These are phyloP conservation scores for Nyctanthes arbortristis DNA, from an alignment of 257 asterid genomes.

Conservation along the genomic window DNA sequence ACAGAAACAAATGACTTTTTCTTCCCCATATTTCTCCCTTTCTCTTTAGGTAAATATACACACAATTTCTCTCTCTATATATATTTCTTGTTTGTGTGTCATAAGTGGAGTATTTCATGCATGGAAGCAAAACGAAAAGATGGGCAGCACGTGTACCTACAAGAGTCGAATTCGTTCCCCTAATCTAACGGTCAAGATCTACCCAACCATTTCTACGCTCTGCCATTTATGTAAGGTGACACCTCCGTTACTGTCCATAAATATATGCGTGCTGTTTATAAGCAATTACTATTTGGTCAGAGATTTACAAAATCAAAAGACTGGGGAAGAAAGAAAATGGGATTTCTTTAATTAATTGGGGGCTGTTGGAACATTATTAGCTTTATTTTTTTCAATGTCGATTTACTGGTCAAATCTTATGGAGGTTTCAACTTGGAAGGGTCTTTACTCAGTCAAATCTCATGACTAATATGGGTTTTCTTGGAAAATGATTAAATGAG, in stretches of 20 bases:
- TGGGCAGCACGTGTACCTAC: constrained; percentile 31
- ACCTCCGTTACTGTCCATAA: neutral
- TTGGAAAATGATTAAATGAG: neutral
- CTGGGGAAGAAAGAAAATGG: neutral
- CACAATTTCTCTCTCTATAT: neutral
- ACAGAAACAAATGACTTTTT: constrained; percentile 37
- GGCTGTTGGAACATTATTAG: neutral
- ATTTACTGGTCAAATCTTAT: neutral
- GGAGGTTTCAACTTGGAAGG: neutral
- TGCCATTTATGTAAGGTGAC: neutral
- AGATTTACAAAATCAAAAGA: neutral
- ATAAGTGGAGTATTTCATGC: constrained; percentile 45
- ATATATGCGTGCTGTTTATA: neutral
- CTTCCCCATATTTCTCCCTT: constrained; percentile 29
- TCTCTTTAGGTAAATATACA: neutral
- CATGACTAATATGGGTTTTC: neutral
- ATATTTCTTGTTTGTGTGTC: constrained; percentile 23
- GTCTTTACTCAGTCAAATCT: neutral
- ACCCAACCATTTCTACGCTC: neutral
- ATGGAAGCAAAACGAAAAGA: constrained; percentile 31
- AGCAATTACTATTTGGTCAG: neutral
- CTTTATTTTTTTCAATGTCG: neutral
- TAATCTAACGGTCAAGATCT: constrained; percentile 26
- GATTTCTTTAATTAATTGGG: neutral
- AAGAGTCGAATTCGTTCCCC: constrained; percentile 24